phyloP scores from a whole-genome alignment of 768 basidiomycete genomes.

The Rhizopogon vulgaris region DNA sequence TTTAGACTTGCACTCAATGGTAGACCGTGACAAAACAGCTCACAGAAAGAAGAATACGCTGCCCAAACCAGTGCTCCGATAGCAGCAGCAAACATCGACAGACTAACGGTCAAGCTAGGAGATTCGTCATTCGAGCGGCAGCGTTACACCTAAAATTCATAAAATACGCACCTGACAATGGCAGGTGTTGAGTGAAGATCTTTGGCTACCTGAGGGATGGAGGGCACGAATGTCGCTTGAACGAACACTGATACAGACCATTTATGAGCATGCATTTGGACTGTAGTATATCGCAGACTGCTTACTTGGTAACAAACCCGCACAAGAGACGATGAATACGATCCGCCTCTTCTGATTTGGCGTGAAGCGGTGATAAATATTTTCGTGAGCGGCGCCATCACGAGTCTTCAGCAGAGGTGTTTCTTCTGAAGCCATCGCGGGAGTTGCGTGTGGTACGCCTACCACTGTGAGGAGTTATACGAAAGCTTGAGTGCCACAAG shows the following conservation, averaged over 20 bases:
- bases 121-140: too few relatives aligned
- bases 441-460: too few relatives aligned
- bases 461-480: too few relatives aligned
- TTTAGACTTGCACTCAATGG: neutral
- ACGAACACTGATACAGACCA: slow-evolving; percentile 48
- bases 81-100: slow-evolving; percentile 38
- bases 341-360: slow-evolving; percentile 42
- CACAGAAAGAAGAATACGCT: slow-evolving; percentile 41
- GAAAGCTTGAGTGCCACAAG: too few relatives aligned
- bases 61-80: slow-evolving; percentile 43
- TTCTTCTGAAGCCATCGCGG: neutral
- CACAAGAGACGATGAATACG: slow-evolving; percentile 46
- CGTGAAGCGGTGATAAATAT: slow-evolving; percentile 36
- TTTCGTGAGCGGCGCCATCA: neutral
- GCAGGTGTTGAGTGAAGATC: slow-evolving; percentile 52
- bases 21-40: slow-evolving; percentile 2
- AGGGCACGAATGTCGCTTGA: slow-evolving; percentile 58
- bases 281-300: neutral
- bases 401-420: neutral
- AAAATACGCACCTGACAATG: slow-evolving; percentile 41
- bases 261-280: too few relatives aligned
- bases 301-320: slow-evolving; percentile 55
- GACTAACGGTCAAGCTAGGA: slow-evolving; percentile 37
- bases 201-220: slow-evolving; percentile 58
- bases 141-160: neutral